Evolutionary conservation across 1,139 yeast genomes (phyloP), one percentile per base, ranked within the genome.

Genomic region (Pichia sp.): DNA sequence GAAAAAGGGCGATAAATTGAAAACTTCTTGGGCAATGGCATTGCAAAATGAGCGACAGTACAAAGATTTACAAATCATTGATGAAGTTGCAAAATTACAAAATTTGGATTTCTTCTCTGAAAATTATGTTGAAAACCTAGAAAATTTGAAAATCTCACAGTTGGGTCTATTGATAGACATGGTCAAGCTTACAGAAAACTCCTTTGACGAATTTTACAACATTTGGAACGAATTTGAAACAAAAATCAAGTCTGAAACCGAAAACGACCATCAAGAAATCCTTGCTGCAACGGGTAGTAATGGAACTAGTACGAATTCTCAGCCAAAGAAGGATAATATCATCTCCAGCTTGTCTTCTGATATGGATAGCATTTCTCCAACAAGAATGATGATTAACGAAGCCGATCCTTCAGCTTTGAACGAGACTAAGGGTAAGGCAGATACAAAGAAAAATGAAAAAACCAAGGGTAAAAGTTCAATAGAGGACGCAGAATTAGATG

Each of bases 1-100:
- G 5, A 63, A 61, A 45, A 46, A 78, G 2, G 65, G 71, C 30
- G 85, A 81, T 63, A 71, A 71, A 53, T 67, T 79, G 9, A 78
- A 80, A 24, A 72, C 78, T 8, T 75, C 80, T 1, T 70, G 73
- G 48, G 84, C 87, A 6, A 73, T 74, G 54, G 80, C 78, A n/a
- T 78, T 84, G 46, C 74, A 78, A 58, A 90, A 84, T 73, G 96
- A 89, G 68, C 78, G 81, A 63, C 73, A 89, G 51, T 91, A 96
- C 96, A 85, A 95, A 3, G 95, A 90, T 64, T 85, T 91, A 49
- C 96, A 88, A 64, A 88, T 88, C 1, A 74, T 92, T 58, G 93
- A 89, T 62, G 96, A 89, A 62, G 95, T 91, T 4, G 80, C 80
- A 55, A 75, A 75, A 55, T 78, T 87, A 78, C 84, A 71, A 34